Conservation (phyloP, 352 stramenopile species). For the Globisporangium echinulatum region DNA sequence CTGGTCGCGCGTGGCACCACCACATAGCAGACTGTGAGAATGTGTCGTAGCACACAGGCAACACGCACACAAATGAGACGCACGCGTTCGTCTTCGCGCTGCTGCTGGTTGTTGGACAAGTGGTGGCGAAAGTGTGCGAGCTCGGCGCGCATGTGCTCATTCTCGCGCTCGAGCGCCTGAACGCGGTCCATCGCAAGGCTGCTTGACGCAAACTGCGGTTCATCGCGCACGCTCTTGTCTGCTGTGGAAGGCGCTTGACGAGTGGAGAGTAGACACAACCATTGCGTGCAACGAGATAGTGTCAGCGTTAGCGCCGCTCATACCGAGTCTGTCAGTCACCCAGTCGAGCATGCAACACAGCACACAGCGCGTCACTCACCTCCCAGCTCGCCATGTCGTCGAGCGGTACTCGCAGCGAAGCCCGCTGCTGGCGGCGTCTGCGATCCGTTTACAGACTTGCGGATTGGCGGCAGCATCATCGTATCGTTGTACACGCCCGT, state of each 20-base stretch:
- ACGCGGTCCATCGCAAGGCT: constrained; percentile 30
- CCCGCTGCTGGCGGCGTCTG: neutral
- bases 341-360: neutral
- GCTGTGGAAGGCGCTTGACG: no score
- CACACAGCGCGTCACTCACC: neutral
- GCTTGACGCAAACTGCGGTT: constrained; percentile 4
- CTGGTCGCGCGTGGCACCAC: constrained; percentile 1
- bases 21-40: neutral
- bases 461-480: constrained; percentile 46
- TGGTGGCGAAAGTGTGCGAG: constrained; percentile 44
- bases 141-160: constrained; percentile 47
- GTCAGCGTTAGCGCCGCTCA: no score
- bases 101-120: constrained; percentile 49
- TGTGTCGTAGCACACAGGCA: neutral
- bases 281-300: no score
- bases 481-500: neutral
- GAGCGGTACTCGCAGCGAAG: neutral
- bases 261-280: no score
- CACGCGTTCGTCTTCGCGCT: constrained; percentile 54
- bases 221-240: neutral
- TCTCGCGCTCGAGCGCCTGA: constrained; percentile 47
- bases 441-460: constrained; percentile 26
- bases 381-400: neutral
- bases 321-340: no score
- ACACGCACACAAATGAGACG: neutral